A percentile compares a stretch with the other conserved stretches of the same genome.
Conservation (phyloP, 1,284 basidiomycete species). For the Papiliotrema flavescens region DNA sequence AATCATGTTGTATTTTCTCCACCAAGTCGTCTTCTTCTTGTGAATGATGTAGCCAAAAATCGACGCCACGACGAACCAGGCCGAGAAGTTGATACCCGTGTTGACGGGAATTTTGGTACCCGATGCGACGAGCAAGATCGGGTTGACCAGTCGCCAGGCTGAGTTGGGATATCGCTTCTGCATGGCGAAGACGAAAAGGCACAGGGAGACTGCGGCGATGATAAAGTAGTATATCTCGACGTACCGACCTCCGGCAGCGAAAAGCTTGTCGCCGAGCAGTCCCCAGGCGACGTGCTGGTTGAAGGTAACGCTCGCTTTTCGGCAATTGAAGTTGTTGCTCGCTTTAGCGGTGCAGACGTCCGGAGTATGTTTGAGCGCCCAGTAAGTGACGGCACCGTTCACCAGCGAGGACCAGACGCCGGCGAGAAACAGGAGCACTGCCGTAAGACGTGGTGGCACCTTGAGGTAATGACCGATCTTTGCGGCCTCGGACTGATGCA, state of each 20-base stretch:
- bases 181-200: background rate
- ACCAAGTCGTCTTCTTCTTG: background rate
- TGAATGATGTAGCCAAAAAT: background rate
- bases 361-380: background rate
- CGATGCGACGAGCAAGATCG: background rate
- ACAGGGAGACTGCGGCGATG: background rate
- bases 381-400: background rate
- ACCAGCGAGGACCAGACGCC: background rate
- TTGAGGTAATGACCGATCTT: constrained; percentile 1
- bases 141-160: background rate
- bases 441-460: background rate
- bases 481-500: background rate
- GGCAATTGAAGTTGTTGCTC: background rate
- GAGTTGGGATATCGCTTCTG: background rate
- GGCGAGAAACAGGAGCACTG: background rate
- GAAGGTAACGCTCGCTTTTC: background rate
- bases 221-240: background rate
- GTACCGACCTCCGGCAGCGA: background rate
- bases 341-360: background rate
- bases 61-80: background rate
- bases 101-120: background rate
- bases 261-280: background rate
- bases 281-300: constrained; percentile 1
- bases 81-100: background rate
- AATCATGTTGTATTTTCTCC: constrained; percentile 1